Conservation (phyloP, 1,284 basidiomycete genomes). For the Ceratobasidium sp. region DNA sequence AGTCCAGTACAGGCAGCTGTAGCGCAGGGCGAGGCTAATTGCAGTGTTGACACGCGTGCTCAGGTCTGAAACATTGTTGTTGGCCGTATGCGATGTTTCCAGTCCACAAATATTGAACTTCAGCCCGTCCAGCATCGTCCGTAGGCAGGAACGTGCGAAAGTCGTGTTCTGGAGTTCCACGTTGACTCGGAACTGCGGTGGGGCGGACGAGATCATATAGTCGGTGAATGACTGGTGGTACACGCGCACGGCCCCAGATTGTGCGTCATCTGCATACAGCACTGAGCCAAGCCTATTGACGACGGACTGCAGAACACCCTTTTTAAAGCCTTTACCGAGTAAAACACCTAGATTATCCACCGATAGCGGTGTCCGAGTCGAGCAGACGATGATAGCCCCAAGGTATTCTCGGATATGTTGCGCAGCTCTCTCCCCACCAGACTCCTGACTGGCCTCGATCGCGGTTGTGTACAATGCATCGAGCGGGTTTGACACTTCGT, state of each 20-base stretch:
- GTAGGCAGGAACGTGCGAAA: conserved; percentile 18
- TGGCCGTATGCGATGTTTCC: background rate
- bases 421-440: background rate
- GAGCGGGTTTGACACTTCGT: background rate
- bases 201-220: background rate
- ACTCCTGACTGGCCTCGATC: background rate
- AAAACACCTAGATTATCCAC: background rate
- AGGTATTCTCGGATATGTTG: background rate
- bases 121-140: background rate
- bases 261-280: conserved; percentile 4
- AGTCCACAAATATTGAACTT: conserved; percentile 25
- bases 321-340: background rate
- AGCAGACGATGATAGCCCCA: conserved; percentile 3
- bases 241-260: background rate
- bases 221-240: conserved; percentile 30
- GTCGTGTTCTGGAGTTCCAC: background rate
- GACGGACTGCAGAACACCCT: background rate
- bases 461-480: conserved; percentile 9
- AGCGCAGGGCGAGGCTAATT: background rate
- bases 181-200: background rate
- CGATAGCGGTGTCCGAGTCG: background rate
- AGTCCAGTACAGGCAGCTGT: conserved; percentile 5
- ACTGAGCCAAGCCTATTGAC: conserved; percentile 7
- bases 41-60: background rate
- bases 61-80: conserved; percentile 22